Base-by-base conservation (phyloP, 2,329 filamentous ascomycete genomes). In the Incumbomyces lentus region DNA sequence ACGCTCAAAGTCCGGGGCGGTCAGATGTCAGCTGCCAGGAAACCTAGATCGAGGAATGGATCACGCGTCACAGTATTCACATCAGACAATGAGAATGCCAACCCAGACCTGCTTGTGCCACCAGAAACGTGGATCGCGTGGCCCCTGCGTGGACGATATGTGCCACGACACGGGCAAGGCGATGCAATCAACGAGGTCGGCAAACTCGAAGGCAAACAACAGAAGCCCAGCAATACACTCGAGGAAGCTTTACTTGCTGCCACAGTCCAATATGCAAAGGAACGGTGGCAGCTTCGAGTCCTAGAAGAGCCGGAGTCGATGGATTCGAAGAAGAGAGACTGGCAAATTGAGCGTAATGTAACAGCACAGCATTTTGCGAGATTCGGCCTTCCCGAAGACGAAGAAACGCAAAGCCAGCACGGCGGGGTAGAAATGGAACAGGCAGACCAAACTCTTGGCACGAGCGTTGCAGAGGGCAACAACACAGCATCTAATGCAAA, bases 51-150 rank as follows among this genome's bases (percentile, higher is more conserved):
- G 7, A 44, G 5, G 32, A 44, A 13, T 49, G 50, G 31, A 44
- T 43, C 11, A 35, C 43, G 32, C 26, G 47, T 18, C 22, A 40
- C 18, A 38, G 32, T 18, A 8, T 2, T 18, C 10, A 13, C 48
- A 34, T 14, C 35, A 31, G 32, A 38, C 13, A 32, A 22, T 17
- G 6, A 43, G 47, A 57, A 62, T 13, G 49, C 52, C 33, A 46
- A 53, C 13, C 30, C 49, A 4, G 52, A 48, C 53, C 59, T 43
- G 2, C 69, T 73, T 55, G 55, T 64, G 13, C 71, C 75, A 1
- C 57, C 76, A 0, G 77, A 74, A 49, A 53, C 60, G 3, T 95
- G 90, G 89, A 86, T 85, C 14, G 84, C 88, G 0, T 95, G 90
- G 90, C 90, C 90, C 3, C 62, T 93, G 58, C 71, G 72, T 16